Evolutionary conservation across 306 rosid species (phyloP), one percentile per base, ranked within the genome.

Genomic region (Acmispon strigosus): DNA sequence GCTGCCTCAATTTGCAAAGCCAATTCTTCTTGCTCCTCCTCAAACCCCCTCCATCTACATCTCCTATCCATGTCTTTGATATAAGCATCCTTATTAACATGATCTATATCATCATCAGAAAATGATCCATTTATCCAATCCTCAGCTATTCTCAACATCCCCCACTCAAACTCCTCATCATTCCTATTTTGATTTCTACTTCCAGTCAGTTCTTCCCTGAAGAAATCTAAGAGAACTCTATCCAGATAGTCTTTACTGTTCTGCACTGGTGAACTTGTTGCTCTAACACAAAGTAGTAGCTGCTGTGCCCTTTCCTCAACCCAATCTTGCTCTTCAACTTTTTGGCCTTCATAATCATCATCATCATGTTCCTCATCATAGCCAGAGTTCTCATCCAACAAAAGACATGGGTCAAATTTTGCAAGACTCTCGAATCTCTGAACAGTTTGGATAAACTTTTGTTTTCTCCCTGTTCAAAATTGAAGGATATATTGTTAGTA

Each of bases 31-130:
- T 74, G 61, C 70, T 85, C 97, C 62, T 80, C 80, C 17, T 76
- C 78, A 75, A 81, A 76, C 52, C 61, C 73, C 34, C 61, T 72
- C 97, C 97, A 86, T 32, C 47, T 45, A 44, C 60, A 72, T 24
- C 76, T 75, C 45, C 36, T 80, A 39, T 88, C 81, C 90, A 91
- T 85, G 3, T 86, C 89, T 27, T 83, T 83, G 52, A 88, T 52
- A 72, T 20, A 82, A 48, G 47, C 80, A 58, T 85, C 89, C 51
- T 73, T 88, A 57, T 74, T 68, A 69, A 43, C 70, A 76, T 49
- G 69, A 34, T 72, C 83, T 15, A 58, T 20, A 7, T 81, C 84
- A 79, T 77, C 66, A 34, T 24, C 67, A 27, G 32, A 2, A 73
- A 66, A 13, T 78, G 62, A 50, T 16, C 70, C 84, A 16, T 72